phyloP scores from a whole-genome alignment of 164 flowering plant genomes.

The Berberis thunbergii region DNA sequence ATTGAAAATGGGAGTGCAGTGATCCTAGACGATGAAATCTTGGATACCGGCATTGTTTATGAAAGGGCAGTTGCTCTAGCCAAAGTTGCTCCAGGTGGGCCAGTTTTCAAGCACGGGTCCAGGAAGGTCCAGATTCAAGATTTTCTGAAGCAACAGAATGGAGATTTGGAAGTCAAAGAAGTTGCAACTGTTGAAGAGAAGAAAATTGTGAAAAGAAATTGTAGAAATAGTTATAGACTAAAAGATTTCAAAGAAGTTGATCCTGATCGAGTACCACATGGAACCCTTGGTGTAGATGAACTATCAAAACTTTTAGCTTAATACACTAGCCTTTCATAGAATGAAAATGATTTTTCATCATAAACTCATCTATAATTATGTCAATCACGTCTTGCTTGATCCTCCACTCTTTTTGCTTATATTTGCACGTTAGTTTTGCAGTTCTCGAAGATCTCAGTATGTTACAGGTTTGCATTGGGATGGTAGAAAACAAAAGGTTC shows the following conservation, averaged over 20 bases:
- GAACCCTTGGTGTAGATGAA: slow-evolving; percentile 73
- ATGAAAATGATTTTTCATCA: too few species aligned
- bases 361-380: too few species aligned
- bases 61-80: slow-evolving; percentile 52
- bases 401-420: too few species aligned
- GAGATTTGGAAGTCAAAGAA: slow-evolving; percentile 14
- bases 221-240: slow-evolving; percentile 15
- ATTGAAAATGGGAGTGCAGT: slow-evolving; percentile 64
- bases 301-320: slow-evolving; percentile 77
- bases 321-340: not conserved
- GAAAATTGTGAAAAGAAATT: slow-evolving; percentile 20
- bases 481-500: too few species aligned
- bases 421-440: too few species aligned
- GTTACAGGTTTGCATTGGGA: too few species aligned
- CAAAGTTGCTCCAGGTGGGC: slow-evolving; percentile 63
- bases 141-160: slow-evolving; percentile 21
- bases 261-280: slow-evolving; percentile 39
- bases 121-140: slow-evolving; percentile 20
- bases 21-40: slow-evolving; percentile 32
- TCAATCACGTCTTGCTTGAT: too few species aligned
- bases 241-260: slow-evolving; percentile 25
- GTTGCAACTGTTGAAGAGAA: slow-evolving; percentile 13
- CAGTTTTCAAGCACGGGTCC: slow-evolving; percentile 36
- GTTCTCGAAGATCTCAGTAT: too few species aligned
- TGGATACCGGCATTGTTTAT: slow-evolving; percentile 64